phyloP scores from a whole-genome alignment of 2,329 filamentous ascomycete species.

The Coniosporium tulheliwenetii region DNA sequence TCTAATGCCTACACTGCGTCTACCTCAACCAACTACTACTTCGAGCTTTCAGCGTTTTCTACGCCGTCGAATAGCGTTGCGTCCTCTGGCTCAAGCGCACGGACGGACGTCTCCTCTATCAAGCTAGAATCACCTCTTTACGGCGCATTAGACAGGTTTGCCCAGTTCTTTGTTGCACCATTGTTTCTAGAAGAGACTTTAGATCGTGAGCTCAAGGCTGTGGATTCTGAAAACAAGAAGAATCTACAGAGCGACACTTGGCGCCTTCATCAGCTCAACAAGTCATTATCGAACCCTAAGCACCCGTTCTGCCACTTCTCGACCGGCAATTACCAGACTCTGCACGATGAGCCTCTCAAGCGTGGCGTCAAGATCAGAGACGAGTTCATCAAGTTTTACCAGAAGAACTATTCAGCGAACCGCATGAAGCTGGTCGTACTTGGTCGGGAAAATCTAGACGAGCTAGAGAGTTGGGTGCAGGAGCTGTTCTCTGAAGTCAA shows the following conservation, averaged over 20 bases:
- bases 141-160: conserved; percentile 78
- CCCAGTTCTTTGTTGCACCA: conserved; percentile 83
- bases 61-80: conserved; percentile 34
- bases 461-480: conserved; percentile 67
- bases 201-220: conserved; percentile 73
- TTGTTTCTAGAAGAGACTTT: conserved; percentile 73
- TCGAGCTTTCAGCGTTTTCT: conserved; percentile 76
- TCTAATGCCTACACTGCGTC: conserved; percentile 92
- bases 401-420: conserved; percentile 81
- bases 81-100: conserved; percentile 19
- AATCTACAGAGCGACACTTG: conserved; percentile 84
- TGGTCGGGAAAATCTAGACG: conserved; percentile 66
- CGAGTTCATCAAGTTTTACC: conserved; percentile 86
- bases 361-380: conserved; percentile 71
- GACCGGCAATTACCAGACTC: conserved; percentile 72
- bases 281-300: conserved; percentile 70
- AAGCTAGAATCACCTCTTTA: conserved; percentile 46
- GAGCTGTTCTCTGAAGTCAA: conserved; percentile 69
- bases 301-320: conserved; percentile 88
- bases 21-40: conserved; percentile 95
- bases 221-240: conserved; percentile 96
- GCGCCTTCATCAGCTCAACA: conserved; percentile 76
- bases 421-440: conserved; percentile 83
- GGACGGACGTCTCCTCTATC: conserved; percentile 16
- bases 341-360: conserved; percentile 68